Evolutionary conservation across 2,329 filamentous ascomycete genomes (phyloP), one percentile per base, ranked within the genome.

Genomic region (Cephalotrichum gorgonifer): DNA sequence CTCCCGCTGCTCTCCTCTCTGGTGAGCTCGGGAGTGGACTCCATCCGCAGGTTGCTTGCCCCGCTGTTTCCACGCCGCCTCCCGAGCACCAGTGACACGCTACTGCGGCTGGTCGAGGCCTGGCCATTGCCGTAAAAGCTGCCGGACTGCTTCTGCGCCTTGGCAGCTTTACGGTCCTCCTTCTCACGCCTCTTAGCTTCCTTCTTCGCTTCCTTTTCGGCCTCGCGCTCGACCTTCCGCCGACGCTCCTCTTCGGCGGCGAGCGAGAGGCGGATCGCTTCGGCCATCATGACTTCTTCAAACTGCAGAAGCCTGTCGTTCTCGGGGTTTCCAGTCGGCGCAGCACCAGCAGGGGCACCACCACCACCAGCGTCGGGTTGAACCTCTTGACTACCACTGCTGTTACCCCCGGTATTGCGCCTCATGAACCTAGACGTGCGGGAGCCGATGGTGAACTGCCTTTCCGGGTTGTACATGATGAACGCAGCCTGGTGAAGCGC

Each of bases 241-340:
- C 88, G 86, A n/a, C 91, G 79, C 39, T 97, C 91, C 59, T 97
- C 91, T 62, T 98, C 93, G 1, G 88, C 84, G 0, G 86, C 89
- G n/a, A 98, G 72, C 44, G 89, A 95, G 27, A 95, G 66, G 35
- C 93, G 77, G 44, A 98, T 94, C 1, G 93, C 93, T 64, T 98
- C 93, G 75, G 93, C 88, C 73, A 97, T 89, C 93, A 98, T 98
- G 72, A 98, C 86, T 44, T 95, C 91, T 62, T 98, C 93, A 0
- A 97, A 75, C 56, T 97, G 90, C 22, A 94, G 88, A 61, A 94
- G 80, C 27, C 88, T 41, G 26, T 43, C 35, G 20, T 43, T 31
- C 31, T 48, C 35, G 26, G 30, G 33, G 9, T 25, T 43, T 26
- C 14, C n/a, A 23, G 41, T 20, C 39, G 22, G 43, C 14, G 35